Evolutionary conservation across 2,329 filamentous ascomycete species (phyloP), one percentile per base, ranked within the genome.

Genomic region (Hymenoscyphus repandus): DNA sequence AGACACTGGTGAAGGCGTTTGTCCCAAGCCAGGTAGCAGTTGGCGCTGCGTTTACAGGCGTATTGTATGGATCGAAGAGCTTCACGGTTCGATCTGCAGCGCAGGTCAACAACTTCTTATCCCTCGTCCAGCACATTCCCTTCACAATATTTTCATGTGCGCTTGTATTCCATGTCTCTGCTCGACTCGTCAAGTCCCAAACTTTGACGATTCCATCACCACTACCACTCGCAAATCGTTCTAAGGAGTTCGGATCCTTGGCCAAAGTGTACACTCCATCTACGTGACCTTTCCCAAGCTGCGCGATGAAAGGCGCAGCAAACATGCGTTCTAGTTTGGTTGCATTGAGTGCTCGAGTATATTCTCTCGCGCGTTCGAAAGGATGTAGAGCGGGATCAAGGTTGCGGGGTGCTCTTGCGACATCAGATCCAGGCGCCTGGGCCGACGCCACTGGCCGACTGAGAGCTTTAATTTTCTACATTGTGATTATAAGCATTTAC

Each of bases 81-180:
- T 97, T 96, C 64, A 97, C 80, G 3, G 88, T 86, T 59, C 83
- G 82, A 70, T 99, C 93, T 53, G 83, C 85, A 5, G 88, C 90
- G 66, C 91, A 96, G 1, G 89, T 92, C 42, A 97, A 73, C 12
- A 97, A 75, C 66, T 90, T 92, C 64, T 85, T 80, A 61, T 95
- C 89, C 40, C 82, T 79, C 2, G 90, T 96, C 87, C 92, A 99
- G 61, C 85, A 86, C 66, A 96, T 77, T 12, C 87, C 88, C 74
- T 95, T 96, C 60, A 97, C 89, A 40, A 96, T 85, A 61, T 95
- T 95, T 62, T 96, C 88, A 67, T 99, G 95, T 20, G 90, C 92
- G 56, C 86, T 82, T 2, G 80, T 79, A 62, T 88, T 78, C 85
- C 88, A 92, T 43, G 85, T 77, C 66, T 93, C 86, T 27, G 86